Evolutionary conservation across 345 rosid species (phyloP).

Genomic region (Hibiscus tridactylites): DNA sequence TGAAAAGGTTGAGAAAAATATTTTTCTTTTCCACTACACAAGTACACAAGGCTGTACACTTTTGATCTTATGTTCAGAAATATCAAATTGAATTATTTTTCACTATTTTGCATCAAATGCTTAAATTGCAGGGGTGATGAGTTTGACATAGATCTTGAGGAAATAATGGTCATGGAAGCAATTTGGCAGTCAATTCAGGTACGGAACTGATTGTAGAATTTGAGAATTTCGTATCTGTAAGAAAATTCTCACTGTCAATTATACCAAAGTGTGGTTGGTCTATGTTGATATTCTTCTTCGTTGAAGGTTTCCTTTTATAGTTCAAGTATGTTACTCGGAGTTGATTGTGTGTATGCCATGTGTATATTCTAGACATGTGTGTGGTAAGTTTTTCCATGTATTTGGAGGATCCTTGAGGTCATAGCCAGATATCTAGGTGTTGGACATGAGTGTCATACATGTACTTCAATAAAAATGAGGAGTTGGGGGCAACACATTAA

Average conservation of each 20-base stretch:
- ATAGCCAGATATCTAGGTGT: not conserved
- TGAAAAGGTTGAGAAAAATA: not conserved
- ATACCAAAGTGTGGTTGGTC: not conserved
- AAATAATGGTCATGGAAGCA: slow-evolving; percentile 94
- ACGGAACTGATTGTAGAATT: slow-evolving; percentile 1
- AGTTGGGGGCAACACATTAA: not conserved
- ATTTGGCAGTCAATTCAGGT: slow-evolving; percentile 95
- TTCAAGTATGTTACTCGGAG: no score
- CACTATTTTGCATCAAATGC: slow-evolving; percentile 1
- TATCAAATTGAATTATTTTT: not conserved
- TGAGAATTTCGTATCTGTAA: no score
- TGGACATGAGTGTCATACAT: not conserved
- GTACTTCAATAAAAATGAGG: not conserved
- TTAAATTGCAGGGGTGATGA: slow-evolving; percentile 65
- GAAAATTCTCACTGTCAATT: not conserved
- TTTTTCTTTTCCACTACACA: not conserved
- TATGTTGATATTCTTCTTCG: not conserved
- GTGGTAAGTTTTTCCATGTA: not conserved
- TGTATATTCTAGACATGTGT: not conserved
- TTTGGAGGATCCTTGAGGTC: not conserved
- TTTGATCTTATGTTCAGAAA: not conserved
- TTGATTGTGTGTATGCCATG: not conserved
- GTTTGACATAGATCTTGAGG: slow-evolving; percentile 89
- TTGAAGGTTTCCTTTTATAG: not conserved
- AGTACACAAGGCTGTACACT: not conserved